phyloP scores from a whole-genome alignment of 257 asterid species.

The Capsicum chinense region DNA sequence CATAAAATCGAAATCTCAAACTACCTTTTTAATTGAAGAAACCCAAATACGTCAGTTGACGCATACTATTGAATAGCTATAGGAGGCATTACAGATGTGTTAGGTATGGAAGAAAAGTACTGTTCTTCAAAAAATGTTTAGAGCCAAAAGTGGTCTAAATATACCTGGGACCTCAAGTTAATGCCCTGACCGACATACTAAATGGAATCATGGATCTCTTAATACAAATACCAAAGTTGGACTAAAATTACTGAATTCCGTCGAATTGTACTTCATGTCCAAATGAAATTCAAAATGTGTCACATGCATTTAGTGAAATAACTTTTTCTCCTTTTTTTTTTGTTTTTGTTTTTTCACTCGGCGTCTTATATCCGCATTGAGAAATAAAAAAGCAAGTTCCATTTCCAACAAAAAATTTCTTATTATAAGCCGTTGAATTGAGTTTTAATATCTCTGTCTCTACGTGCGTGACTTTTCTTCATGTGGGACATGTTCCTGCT shows the following conservation, averaged over 20 bases:
- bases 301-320: too few relatives aligned
- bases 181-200: too few relatives aligned
- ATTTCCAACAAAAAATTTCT: neutral
- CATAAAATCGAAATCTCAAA: too few relatives aligned
- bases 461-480: neutral
- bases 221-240: too few relatives aligned
- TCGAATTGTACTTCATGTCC: too few relatives aligned
- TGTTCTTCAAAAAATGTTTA: neutral
- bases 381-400: neutral
- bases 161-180: neutral
- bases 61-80: too few relatives aligned
- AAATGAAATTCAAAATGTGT: too few relatives aligned
- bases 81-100: neutral
- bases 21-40: too few relatives aligned
- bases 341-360: neutral
- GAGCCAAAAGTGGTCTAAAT: neutral
- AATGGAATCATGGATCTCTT: too few relatives aligned
- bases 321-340: too few relatives aligned
- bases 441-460: neutral
- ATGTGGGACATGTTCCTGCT: neutral
- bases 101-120: neutral
- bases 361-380: neutral
- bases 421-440: neutral
- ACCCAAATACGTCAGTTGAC: too few relatives aligned
- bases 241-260: too few relatives aligned